Conservation (phyloP, 306 rosid genomes). For the Oemleria cerasiformis region DNA sequence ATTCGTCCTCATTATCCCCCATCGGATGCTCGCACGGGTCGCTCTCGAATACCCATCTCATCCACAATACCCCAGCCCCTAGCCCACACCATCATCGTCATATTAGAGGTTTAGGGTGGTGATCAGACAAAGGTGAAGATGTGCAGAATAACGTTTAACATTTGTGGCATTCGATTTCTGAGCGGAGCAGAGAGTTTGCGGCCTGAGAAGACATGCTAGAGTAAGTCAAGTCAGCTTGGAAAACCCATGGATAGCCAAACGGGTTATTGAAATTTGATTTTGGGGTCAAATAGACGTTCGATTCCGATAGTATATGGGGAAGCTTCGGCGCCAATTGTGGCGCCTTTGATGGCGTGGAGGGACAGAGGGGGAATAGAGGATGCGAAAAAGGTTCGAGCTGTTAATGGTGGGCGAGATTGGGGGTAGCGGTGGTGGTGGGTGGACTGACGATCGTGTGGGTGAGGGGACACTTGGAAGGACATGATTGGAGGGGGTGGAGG, state of each 20-base stretch:
- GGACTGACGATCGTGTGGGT: constrained; percentile 40
- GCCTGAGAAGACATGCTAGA: constrained; percentile 89
- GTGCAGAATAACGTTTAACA: too few species aligned
- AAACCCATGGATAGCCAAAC: constrained; percentile 54
- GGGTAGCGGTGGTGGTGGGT: constrained; percentile 32
- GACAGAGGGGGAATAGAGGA: constrained; percentile 34
- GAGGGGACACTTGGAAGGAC: constrained; percentile 44
- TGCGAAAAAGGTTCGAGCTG: constrained; percentile 61
- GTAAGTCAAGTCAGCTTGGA: constrained; percentile 64
- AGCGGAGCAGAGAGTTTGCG: too few species aligned
- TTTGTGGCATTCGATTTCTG: too few species aligned
- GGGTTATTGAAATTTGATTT: constrained; percentile 39
- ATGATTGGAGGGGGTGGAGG: constrained; percentile 22
- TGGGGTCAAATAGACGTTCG: constrained; percentile 61
- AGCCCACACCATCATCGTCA: too few species aligned
- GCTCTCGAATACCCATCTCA: too few species aligned
- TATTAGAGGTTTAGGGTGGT: too few species aligned
- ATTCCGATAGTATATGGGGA: constrained; percentile 92
- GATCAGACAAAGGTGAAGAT: too few species aligned
- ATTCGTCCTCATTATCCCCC: too few species aligned
- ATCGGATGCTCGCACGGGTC: too few species aligned
- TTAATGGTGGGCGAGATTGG: constrained; percentile 50
- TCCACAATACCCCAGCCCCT: too few species aligned
- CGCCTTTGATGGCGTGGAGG: constrained; percentile 40
- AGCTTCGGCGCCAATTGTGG: constrained; percentile 54